A percentile compares a stretch with the other conserved stretches of the same genome.
phyloP scores from a whole-genome alignment of 208 protist genomes.

The Balamuthia mandrillaris region DNA sequence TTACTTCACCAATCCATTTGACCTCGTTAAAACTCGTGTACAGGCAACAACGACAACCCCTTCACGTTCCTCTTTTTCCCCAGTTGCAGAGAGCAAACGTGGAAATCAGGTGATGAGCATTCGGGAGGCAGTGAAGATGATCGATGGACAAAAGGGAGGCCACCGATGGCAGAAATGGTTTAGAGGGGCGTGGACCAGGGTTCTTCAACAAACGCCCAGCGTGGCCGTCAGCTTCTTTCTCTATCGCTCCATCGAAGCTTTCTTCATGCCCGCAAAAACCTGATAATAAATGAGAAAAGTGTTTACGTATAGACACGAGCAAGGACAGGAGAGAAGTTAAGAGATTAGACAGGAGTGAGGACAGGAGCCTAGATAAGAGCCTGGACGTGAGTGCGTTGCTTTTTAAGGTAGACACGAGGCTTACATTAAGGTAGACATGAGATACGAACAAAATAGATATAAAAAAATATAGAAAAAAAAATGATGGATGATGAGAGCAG shows the following conservation, averaged over 20 bases:
- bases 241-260: neutral
- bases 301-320: too few relatives aligned
- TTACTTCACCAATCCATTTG: constrained; percentile 16
- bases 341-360: too few relatives aligned
- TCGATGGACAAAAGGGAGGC: neutral
- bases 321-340: too few relatives aligned
- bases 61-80: neutral
- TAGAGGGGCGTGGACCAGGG: neutral
- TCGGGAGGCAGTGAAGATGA: neutral
- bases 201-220: neutral
- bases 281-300: too few relatives aligned
- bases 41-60: neutral
- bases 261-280: too few relatives aligned
- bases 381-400: too few relatives aligned
- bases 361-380: too few relatives aligned
- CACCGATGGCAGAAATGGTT: constrained; percentile 6
- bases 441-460: too few relatives aligned
- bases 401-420: too few relatives aligned
- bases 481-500: too few relatives aligned
- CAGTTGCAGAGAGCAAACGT: neutral
- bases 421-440: too few relatives aligned
- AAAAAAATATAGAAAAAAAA: too few relatives aligned
- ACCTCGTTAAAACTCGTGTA: neutral
- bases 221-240: constrained; percentile 11
- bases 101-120: neutral